These are phyloP conservation scores for Carex pumila DNA, from an alignment of 176 grass and related monocot genomes.

Conservation along the genomic window DNA sequence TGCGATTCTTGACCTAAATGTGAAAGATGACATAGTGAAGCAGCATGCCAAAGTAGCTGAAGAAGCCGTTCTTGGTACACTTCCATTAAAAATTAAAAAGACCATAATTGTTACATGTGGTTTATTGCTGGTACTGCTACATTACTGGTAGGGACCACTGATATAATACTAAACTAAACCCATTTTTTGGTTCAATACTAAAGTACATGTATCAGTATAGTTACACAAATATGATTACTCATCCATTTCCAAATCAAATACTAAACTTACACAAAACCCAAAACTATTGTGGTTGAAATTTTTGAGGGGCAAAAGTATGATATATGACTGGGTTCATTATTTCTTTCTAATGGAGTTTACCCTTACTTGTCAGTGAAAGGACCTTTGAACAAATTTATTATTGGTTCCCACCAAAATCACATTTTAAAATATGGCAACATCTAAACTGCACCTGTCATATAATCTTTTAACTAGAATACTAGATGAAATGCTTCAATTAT, in stretches of 20 bases:
- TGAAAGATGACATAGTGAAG: slow-evolving; percentile 85
- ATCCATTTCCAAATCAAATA: background rate
- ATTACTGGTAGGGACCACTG: background rate
- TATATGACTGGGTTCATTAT: background rate
- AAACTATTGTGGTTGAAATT: background rate
- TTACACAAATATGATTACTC: background rate
- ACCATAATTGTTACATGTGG: background rate
- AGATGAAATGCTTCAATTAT: slow-evolving; percentile 6
- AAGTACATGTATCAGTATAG: background rate
- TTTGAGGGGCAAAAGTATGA: background rate
- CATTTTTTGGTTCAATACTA: background rate
- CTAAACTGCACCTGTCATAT: background rate
- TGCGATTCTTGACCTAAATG: slow-evolving; percentile 55
- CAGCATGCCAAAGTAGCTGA: slow-evolving; percentile 86
- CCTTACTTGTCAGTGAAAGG: background rate
- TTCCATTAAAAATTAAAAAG: background rate
- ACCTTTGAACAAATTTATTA: background rate
- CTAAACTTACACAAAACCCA: too few species aligned
- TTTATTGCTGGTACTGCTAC: background rate
- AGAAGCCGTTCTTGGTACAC: slow-evolving; percentile 90
- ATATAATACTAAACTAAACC: background rate
- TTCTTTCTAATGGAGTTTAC: background rate
- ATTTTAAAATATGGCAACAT: background rate
- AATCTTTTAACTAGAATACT: slow-evolving; percentile 9
- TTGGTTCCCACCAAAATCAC: background rate